A percentile compares a stretch with the other conserved stretches of the same genome.
Evolutionary conservation across 1,284 basidiomycete genomes (phyloP).

Genomic region (Xerocomus nothofagi): DNA sequence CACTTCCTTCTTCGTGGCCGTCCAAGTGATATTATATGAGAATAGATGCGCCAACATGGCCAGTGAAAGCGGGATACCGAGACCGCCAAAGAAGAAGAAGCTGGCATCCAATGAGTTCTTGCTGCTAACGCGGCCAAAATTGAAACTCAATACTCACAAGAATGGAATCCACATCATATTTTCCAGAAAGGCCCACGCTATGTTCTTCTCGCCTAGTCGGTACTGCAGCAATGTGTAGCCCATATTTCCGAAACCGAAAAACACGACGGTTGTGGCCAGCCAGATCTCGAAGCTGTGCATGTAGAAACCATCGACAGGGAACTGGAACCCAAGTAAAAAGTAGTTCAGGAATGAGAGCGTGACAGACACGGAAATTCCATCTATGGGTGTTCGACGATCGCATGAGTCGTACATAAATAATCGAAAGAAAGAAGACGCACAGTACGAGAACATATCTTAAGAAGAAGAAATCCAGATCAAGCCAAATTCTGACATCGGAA

Average conservation of each 20-base stretch:
- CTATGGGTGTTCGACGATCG: constrained; percentile 34
- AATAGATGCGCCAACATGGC: constrained; percentile 81
- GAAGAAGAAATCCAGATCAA: constrained; percentile 14
- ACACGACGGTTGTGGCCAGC: constrained; percentile 75
- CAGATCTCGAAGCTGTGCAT: constrained; percentile 75
- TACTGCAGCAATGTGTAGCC: constrained; percentile 74
- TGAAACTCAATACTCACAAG: constrained; percentile 56
- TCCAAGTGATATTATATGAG: constrained; percentile 84
- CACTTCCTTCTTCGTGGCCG: constrained; percentile 77
- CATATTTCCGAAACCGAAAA: constrained; percentile 71
- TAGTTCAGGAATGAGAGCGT: constrained; percentile 70
- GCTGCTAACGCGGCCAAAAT: not conserved
- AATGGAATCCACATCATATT: constrained; percentile 78
- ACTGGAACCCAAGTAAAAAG: constrained; percentile 66
- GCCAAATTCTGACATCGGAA: not conserved
- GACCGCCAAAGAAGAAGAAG: constrained; percentile 83
- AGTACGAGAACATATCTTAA: constrained; percentile 86
- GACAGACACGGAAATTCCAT: constrained; percentile 72
- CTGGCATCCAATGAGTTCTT: constrained; percentile 39
- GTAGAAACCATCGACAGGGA: constrained; percentile 68
- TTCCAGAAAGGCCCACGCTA: constrained; percentile 56
- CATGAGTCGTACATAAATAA: not conserved
- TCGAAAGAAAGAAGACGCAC: constrained; percentile 33
- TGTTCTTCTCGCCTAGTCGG: constrained; percentile 62
- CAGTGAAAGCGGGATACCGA: constrained; percentile 70